Evolutionary conservation across 106 monocot species (phyloP).

Genomic region (Apostasia ramifera): DNA sequence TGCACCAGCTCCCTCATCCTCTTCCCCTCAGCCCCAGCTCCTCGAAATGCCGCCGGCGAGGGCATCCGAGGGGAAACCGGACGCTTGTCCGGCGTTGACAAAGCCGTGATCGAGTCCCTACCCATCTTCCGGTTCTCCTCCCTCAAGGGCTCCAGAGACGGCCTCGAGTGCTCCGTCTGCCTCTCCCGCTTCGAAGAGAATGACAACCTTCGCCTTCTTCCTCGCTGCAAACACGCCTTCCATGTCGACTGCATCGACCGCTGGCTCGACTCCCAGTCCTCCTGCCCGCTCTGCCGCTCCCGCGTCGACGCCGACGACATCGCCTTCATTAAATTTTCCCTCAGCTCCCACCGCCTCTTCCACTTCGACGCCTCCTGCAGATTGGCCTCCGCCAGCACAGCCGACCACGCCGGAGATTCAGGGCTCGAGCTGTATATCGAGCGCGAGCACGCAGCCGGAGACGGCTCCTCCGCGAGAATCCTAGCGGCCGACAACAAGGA

Average conservation of each 20-base stretch:
- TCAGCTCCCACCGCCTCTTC: conserved; percentile 32
- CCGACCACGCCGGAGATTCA: neutral
- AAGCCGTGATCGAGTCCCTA: conserved; percentile 62
- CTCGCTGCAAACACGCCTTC: conserved; percentile 79
- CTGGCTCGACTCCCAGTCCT: conserved; percentile 67
- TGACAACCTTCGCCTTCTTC: conserved; percentile 61
- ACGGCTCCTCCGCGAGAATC: no score
- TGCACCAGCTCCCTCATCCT: conserved; percentile 7
- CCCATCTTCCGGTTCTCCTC: conserved; percentile 71
- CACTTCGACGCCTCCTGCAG: neutral
- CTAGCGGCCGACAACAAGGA: no score
- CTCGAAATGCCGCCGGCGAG: neutral
- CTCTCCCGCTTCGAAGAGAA: conserved; percentile 43
- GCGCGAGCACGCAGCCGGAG: conserved; percentile 16
- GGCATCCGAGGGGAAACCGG: neutral
- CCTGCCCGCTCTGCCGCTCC: conserved; percentile 71
- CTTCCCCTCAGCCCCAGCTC: neutral
- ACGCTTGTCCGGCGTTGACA: conserved; percentile 47
- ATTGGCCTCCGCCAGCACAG: no score
- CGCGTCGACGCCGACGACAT: conserved; percentile 33
- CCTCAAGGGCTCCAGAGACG: conserved; percentile 36
- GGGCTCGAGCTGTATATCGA: conserved; percentile 47
- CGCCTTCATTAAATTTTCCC: conserved; percentile 36
- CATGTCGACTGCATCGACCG: conserved; percentile 71
- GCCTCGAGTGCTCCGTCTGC: conserved; percentile 84